Conservation (phyloP, 208 protist species). For the Porcisia hertigi region DNA sequence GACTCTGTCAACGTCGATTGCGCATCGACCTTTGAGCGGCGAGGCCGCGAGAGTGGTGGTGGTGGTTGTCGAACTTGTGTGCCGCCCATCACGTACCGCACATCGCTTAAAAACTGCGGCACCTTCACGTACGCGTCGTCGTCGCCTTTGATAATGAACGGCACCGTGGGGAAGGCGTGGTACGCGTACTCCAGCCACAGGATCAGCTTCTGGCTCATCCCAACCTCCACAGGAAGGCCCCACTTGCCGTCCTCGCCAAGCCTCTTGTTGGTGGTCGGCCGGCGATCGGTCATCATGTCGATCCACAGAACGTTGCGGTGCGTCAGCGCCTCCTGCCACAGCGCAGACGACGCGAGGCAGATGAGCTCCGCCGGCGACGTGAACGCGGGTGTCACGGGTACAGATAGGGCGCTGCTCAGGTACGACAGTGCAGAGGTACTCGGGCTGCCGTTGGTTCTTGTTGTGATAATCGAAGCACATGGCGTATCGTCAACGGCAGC, state of each 20-base stretch:
- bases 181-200: conserved; percentile 46
- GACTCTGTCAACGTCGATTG: background rate
- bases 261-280: conserved; percentile 18
- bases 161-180: conserved; percentile 30
- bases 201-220: conserved; percentile 41
- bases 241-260: conserved; percentile 24
- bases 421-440: conserved; percentile 5
- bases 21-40: background rate
- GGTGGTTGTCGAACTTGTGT: background rate
- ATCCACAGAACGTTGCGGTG: conserved; percentile 35
- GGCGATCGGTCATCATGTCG: conserved; percentile 33
- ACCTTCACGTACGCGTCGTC: conserved; percentile 56
- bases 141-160: conserved; percentile 49
- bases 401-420: background rate
- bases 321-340: conserved; percentile 37
- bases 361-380: conserved; percentile 7
- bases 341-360: too few relatives aligned
- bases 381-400: background rate
- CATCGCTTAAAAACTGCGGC: conserved; percentile 49
- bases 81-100: conserved; percentile 19
- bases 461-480: background rate
- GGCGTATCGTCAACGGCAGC: background rate
- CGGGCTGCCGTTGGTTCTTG: background rate
- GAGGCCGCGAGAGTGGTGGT: background rate
- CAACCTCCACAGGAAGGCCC: conserved; percentile 35